Evolutionary conservation across 139 green algal genomes (phyloP).

Genomic region (Chlamydomonas sp.): DNA sequence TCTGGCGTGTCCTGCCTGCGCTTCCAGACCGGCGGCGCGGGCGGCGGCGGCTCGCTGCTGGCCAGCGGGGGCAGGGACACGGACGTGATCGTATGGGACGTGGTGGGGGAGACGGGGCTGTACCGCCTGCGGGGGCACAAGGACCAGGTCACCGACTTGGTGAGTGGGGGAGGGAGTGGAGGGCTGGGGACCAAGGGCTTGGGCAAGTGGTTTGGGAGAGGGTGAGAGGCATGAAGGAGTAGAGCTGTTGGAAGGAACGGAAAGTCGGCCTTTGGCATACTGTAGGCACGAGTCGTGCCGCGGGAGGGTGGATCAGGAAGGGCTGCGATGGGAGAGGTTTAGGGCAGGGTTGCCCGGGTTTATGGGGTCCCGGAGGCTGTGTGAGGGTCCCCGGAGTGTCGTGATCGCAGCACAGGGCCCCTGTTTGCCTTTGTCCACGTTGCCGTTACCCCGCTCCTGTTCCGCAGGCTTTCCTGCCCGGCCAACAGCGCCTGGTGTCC

Average conservation of each 20-base stretch:
- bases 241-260: too few relatives aligned
- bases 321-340: too few relatives aligned
- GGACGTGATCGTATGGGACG: constrained; percentile 97
- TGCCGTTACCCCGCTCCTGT: background rate
- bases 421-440: too few relatives aligned
- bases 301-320: too few relatives aligned
- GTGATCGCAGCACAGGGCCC: too few relatives aligned
- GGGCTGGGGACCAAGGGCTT: background rate
- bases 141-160: constrained; percentile 88
- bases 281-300: too few relatives aligned
- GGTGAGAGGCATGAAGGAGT: background rate
- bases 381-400: too few relatives aligned
- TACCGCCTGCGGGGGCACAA: constrained; percentile 90
- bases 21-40: constrained; percentile 68
- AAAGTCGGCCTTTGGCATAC: too few relatives aligned
- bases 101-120: constrained; percentile 88
- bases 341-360: too few relatives aligned
- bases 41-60: constrained; percentile 71
- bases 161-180: constrained; percentile 10
- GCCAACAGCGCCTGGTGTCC: constrained; percentile 56
- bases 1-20: constrained; percentile 80
- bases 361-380: too few relatives aligned
- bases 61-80: constrained; percentile 90
- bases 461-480: constrained; percentile 61
- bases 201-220: background rate